Evolutionary conservation across 352 stramenopile genomes (phyloP), one percentile per base, ranked within the genome.

Genomic region (Phytophthora kernoviae): DNA sequence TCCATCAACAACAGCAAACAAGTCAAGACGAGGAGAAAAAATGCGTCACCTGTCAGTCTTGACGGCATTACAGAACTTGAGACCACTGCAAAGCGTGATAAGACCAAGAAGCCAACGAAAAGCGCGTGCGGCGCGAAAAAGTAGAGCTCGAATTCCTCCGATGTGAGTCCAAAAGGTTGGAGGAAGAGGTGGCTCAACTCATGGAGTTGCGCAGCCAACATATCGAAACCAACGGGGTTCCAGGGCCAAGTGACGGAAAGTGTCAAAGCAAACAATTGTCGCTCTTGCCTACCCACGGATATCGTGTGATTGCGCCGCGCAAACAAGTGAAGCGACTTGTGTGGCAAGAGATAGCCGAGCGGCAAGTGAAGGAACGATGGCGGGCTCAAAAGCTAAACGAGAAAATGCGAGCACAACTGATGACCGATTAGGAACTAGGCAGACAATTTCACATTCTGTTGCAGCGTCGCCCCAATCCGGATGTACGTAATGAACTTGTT

Each of bases 101-200:
- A 46, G 8, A 33, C 6, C 18, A 45, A 30, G 9, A 50, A 55
- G 3, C 49, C 33, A 11, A 67, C 45, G 44, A 39, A 42, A 66
- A 66, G 34, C 58, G 44, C 10, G 37, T 62, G 21, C 58, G 51
- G 3, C 44, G 43, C n/a, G 50, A 67, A 33, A 58, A 59, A 22
- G 30, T 71, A 1, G 58, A 79, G 49, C 47, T 79, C 4, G 43
- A 74, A 14, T 55, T 62, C 27, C 48, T 79, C 17, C 54, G 70
- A 2, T 22, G 55, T 5, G 58, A 70, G 14, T 44, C 62, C 15
- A 26, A 34, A 20, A 64, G 68, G 21, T 55, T 79, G n/a, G 58
- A 77, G 42, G 37, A 47, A 32, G 56, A 67, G 34, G 37, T 76
- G 11, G 17, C 20, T 1, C 49, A 65, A 22, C 49, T 65, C 1